These are phyloP conservation scores for Boletus huronensis DNA, from an alignment of 768 basidiomycete genomes.

Conservation along the genomic window DNA sequence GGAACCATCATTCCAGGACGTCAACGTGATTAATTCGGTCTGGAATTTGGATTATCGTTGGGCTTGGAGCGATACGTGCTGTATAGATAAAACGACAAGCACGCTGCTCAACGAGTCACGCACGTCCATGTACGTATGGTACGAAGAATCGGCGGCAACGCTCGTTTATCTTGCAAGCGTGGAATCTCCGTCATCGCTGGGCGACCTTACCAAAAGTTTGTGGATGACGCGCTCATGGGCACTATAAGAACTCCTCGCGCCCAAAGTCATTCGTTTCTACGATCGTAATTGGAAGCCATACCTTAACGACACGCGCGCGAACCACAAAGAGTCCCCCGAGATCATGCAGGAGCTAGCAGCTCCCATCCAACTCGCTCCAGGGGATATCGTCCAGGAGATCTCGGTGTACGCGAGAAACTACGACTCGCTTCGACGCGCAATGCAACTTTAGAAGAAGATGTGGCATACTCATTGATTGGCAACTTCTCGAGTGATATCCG, in stretches of 20 bases:
- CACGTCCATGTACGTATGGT: not conserved
- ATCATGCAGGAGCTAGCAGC: conserved; percentile 9
- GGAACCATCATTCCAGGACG: not conserved
- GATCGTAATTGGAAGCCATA: conserved; percentile 7
- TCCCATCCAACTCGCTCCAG: not conserved
- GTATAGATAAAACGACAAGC: not conserved
- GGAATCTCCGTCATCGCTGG: not conserved
- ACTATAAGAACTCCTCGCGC: conserved; percentile 9
- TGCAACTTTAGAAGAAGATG: not conserved
- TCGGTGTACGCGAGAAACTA: not conserved
- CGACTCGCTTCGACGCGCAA: not conserved
- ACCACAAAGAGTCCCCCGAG: conserved; percentile 9
- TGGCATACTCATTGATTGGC: not conserved
- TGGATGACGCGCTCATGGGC: conserved; percentile 14
- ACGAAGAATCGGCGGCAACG: not conserved
- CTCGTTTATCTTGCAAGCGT: not conserved
- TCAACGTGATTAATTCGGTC: not conserved
- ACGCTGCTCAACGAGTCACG: not conserved
- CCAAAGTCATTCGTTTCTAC: conserved; percentile 13
- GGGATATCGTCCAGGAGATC: not conserved
- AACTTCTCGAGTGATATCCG: not conserved
- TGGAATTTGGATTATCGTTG: not conserved
- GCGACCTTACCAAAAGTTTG: not conserved
- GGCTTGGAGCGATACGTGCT: not conserved
- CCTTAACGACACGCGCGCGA: not conserved